Evolutionary conservation across 495 filamentous ascomycete genomes (phyloP), one percentile per base, ranked within the genome.

Genomic region (Bacidia gigantensis): DNA sequence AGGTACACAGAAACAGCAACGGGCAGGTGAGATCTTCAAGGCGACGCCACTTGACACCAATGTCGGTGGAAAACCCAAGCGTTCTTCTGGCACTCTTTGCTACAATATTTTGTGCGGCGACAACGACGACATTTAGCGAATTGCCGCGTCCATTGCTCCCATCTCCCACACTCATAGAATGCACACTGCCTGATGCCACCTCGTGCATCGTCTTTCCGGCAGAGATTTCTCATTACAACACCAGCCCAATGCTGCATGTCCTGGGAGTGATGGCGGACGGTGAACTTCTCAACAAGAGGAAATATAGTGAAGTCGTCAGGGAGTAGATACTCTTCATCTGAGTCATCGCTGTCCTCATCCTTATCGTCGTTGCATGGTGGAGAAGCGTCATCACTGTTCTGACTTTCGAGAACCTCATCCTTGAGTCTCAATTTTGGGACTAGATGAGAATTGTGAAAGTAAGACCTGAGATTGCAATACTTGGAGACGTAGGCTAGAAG

Each of bases 221-320:
- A 98, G 32, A 98, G 81, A 64, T 98, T 98, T 50, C 92, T 76
- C 92, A 98, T 97, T 50, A 98, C 92, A 20, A 98, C 90, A 49
- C 89, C 90, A 9, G 92, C 92, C 92, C 92, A 98, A 70, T 96
- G 96, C 64, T 95, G 89, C 92, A 98, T 97, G 64, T 97, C 90
- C 49, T 82, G 83, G 46, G 84, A 87, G 65, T 95, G 87, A 62
- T 94, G 87, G 51, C 90, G 79, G 39, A 95, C 87, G 11, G 92
- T 98, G 65, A 95, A 97, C 66, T 95, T 95, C 69, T 98, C 92
- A 42, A 98, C 90, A 50, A 98, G 73, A 23, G 92, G 92, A 69
- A 98, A 98, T 62, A 97, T 95, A 68, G 96, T 98, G 67, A 89
- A 86, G 66, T 96, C 86, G 64, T 96, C 89, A 0, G 89, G 86